phyloP scores from a whole-genome alignment of 192 early-diverging fungal species.

The Coemansia sp. region DNA sequence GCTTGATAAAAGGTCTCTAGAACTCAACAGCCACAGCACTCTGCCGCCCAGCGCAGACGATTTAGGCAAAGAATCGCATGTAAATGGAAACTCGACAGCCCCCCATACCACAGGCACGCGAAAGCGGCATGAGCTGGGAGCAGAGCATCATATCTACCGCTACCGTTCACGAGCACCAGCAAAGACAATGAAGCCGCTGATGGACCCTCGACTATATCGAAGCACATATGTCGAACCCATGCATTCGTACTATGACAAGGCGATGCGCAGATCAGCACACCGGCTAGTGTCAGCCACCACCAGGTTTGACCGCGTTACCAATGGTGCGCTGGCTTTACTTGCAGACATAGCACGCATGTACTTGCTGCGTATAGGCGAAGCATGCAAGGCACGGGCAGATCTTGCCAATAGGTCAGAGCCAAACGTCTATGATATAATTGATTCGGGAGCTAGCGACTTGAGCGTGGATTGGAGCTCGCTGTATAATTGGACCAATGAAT shows the following conservation, averaged over 20 bases:
- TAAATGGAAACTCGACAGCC: not conserved
- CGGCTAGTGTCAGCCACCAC: conserved; percentile 42
- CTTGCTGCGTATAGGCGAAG: conserved; percentile 43
- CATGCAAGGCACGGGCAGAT: conserved; percentile 41
- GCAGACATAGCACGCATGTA: conserved; percentile 43
- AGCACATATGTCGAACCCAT: conserved; percentile 5
- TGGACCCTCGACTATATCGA: conserved; percentile 26
- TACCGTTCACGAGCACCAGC: conserved; percentile 5
- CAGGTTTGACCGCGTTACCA: conserved; percentile 36
- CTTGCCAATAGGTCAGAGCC: conserved; percentile 40
- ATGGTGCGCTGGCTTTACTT: conserved; percentile 29
- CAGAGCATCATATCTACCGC: not conserved
- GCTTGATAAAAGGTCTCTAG: too few relatives aligned
- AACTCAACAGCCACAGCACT: too few relatives aligned
- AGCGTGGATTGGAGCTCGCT: conserved; percentile 26
- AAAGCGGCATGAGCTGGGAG: conserved; percentile 1
- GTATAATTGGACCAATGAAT: conserved; percentile 30
- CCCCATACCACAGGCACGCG: not conserved
- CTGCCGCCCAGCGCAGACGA: too few relatives aligned
- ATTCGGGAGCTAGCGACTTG: conserved; percentile 21
- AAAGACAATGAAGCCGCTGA: conserved; percentile 13
- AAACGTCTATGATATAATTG: conserved; percentile 30
- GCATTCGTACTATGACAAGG: conserved; percentile 30
- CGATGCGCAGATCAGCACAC: conserved; percentile 47
- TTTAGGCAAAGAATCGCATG: too few relatives aligned